Evolutionary conservation across 192 early-diverging fungal genomes (phyloP).

Genomic region (Mortierella alpina): DNA sequence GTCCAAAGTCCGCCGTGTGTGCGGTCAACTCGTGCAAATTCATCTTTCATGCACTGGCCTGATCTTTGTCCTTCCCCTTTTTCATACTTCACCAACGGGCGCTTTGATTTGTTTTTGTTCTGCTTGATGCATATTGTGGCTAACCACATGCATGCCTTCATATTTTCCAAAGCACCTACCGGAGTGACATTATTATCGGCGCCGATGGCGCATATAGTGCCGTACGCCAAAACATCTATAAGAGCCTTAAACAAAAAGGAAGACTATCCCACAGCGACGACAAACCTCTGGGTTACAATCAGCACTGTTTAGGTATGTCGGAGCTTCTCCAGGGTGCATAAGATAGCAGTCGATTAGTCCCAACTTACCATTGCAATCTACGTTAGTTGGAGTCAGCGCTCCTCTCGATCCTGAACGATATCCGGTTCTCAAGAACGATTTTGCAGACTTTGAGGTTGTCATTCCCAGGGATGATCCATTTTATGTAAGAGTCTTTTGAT

Average conservation of each 20-base stretch:
- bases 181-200: constrained; percentile 16
- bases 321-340: neutral
- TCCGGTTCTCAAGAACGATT: constrained; percentile 13
- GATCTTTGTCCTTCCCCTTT: neutral
- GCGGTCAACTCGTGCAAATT: neutral
- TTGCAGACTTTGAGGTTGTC: constrained; percentile 29
- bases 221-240: constrained; percentile 20
- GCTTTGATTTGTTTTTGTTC: neutral
- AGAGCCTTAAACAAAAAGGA: constrained; percentile 8
- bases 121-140: too few relatives aligned
- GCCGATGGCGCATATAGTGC: constrained; percentile 26
- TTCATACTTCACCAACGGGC: neutral
- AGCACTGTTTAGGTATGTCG: constrained; percentile 25
- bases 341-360: neutral
- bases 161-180: neutral
- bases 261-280: constrained; percentile 9
- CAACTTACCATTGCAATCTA: neutral
- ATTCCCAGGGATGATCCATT: constrained; percentile 21
- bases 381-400: constrained; percentile 11
- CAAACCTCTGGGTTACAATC: constrained; percentile 24
- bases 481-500: constrained; percentile 19
- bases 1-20: too few relatives aligned
- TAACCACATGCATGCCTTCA: too few relatives aligned
- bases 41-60: neutral
- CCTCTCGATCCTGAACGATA: constrained; percentile 22